Evolutionary conservation across 2,329 filamentous ascomycete species (phyloP).

Genomic region (Thermoascus crustaceus): DNA sequence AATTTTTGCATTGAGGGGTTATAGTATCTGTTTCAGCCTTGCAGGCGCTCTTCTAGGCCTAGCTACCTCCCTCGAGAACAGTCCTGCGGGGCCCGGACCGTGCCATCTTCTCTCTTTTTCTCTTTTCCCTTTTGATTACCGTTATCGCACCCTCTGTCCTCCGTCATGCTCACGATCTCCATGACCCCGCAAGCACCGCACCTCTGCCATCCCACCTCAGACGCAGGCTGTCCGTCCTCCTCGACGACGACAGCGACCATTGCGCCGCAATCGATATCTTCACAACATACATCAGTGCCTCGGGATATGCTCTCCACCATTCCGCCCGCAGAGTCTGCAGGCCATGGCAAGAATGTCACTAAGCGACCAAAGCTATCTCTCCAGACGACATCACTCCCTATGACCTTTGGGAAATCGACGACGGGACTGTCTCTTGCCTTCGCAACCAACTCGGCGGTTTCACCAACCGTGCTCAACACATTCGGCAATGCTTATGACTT

Average conservation of each 20-base stretch:
- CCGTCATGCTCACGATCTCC: slow-evolving; percentile 16
- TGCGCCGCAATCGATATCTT: slow-evolving; percentile 5
- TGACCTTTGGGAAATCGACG: slow-evolving; percentile 48
- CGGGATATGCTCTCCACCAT: slow-evolving; percentile 6
- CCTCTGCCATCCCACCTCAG: slow-evolving; percentile 5
- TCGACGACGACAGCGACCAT: slow-evolving; percentile 11
- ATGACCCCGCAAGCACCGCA: slow-evolving; percentile 16
- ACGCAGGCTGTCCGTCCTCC: slow-evolving; percentile 6
- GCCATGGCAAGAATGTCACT: slow-evolving; percentile 10
- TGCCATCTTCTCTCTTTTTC: slow-evolving; percentile 1
- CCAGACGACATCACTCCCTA: slow-evolving; percentile 45
- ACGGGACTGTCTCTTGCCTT: slow-evolving; percentile 46
- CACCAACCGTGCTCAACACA: slow-evolving; percentile 54
- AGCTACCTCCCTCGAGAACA: no score
- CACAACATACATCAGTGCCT: slow-evolving; percentile 10
- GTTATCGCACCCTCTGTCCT: slow-evolving; percentile 1
- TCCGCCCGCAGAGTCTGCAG: slow-evolving; percentile 8
- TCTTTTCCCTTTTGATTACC: not conserved
- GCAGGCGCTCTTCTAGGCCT: no score
- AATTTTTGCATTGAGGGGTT: no score
- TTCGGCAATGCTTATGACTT: slow-evolving; percentile 52
- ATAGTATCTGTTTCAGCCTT: no score
- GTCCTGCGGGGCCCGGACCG: not conserved
- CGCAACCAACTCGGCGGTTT: slow-evolving; percentile 40
- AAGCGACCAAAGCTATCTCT: slow-evolving; percentile 53